Evolutionary conservation across 2,329 filamentous ascomycete genomes (phyloP), one percentile per base, ranked within the genome.

Genomic region (Aspergillus spinulosporus): DNA sequence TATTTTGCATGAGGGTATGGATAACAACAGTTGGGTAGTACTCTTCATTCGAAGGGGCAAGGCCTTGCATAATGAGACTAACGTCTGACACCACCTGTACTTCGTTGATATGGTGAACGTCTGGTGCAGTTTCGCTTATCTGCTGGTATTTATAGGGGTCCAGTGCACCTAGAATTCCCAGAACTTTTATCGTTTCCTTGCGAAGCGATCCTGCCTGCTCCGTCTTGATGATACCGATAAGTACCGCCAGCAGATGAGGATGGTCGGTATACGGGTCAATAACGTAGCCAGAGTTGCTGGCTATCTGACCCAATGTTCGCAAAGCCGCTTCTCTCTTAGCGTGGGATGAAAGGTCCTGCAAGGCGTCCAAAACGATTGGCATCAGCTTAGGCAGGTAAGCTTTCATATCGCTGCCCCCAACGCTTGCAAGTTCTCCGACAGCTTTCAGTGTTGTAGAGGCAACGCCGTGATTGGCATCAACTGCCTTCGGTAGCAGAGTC

Each of bases 1-100:
- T 92, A 55, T 78, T 80, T 56, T 92, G 88, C 67, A 99, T 86
- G 8, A 99, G 82, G 1, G 94, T 95, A 67, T 96, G 96, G 70
- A 99, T 97, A 46, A 97, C 94, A 14, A 99, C 92, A 0, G 94
- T 99, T 0, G 94, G 94, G 69, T 96, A 99, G 74, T 99, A 99
- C 67, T 99, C 94, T 69, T 99, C 96, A 68, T 90, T 96, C 0
- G 93, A 97, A 0, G 94, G 95, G 0, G 92, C 97, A 40, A 97
- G 81, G 11, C 95, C 94, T 42, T 90, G 92, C 93, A 99, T 99
- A 81, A 99, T 97, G 31, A 99, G 82, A 3, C 92, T 94, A 45
- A 99, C 95, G 73, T 99, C 94, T 0, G 93, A 96, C 66, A 96
- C 81, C 6, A 80, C 78, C 63, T 87, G 82, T n/a, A 83, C 80